Conservation (phyloP, 164 flowering plant species). For the Nymphaea thermarum region DNA sequence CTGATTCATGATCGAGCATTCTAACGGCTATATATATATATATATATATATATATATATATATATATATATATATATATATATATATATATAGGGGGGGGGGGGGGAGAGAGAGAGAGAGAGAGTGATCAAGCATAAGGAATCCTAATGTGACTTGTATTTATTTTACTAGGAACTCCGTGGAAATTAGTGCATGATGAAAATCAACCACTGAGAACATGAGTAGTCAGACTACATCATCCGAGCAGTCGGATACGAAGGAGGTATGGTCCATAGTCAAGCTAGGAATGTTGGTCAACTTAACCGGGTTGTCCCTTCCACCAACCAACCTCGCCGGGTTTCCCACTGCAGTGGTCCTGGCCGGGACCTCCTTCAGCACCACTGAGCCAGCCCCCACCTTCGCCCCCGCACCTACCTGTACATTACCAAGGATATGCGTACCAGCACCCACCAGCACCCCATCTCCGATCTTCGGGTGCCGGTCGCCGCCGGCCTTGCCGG, state of each 20-base stretch:
- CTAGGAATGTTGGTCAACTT: constrained; percentile 26
- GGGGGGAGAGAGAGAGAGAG: no score
- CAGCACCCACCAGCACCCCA: constrained; percentile 80
- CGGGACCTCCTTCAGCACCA: constrained; percentile 64
- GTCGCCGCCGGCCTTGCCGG: constrained; percentile 60
- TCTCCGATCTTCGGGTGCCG: constrained; percentile 79
- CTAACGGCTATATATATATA: no score
- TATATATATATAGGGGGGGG: no score
- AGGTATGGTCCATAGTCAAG: constrained; percentile 30
- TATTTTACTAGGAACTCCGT: no score
- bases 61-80: no score
- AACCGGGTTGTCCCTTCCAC: constrained; percentile 70
- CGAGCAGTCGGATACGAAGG: constrained; percentile 15
- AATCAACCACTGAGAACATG: no score
- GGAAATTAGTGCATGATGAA: no score
- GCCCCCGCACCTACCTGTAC: constrained; percentile 64
- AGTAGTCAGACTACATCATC: constrained; percentile 17
- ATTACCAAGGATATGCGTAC: constrained; percentile 57
- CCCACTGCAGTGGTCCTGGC: constrained; percentile 65
- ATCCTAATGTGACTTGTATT: no score
- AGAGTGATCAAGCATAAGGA: no score
- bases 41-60: no score
- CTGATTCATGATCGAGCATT: no score
- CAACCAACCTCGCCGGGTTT: constrained; percentile 62
- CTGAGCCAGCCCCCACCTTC: constrained; percentile 76